Evolutionary conservation across 495 filamentous ascomycete genomes (phyloP), one percentile per base, ranked within the genome.

Genomic region (Hyaloscypha hepaticicola): DNA sequence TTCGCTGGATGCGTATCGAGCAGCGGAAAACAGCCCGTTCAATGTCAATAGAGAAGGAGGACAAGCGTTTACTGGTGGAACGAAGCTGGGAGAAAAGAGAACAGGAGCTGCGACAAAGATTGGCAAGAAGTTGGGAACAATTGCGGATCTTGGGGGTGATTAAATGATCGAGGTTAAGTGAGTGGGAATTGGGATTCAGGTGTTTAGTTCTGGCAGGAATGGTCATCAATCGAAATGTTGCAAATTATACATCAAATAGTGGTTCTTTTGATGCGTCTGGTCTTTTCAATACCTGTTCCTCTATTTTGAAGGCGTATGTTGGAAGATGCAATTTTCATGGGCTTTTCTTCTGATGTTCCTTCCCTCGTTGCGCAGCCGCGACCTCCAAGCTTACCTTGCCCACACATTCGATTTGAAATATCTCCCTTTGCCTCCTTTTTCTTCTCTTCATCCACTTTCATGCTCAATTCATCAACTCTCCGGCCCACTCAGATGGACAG

Each of bases 11-110:
- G 80, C 87, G 1, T 89, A 90, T 75, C 76, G 76, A 60, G 78
- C 88, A 11, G 89, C 87, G 0, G 81, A 88, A 71, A 78, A 77
- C 27, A 90, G 87, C 1, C 70, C 76, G 22, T 92, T 88, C 74
- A 91, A 90, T 66, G 75, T 85, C 49, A 73, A 78, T 22, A 76
- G 72, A 28, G 72, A 73, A 3, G 33, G n/a, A 12, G 69, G 69
- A 16, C 60, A 70, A 14, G 58, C 24, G 3, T 25, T 48, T 16
- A 60, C 41, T 21, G 33, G 25, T 48, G 67, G 53, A 24, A 21
- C 31, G 5, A 67, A 31, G 38, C 29, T 57, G n/a, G 66, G 64
- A 1, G 64, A 29, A 26, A 69, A 58, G 60, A 60, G 66, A 25
- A 61, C 63, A 21, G 70, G 70, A 5, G 70, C 65, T 33, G 65